Conservation (phyloP, 192 early-diverging fungal species). For the Jimgerdemannia flammicorona region DNA sequence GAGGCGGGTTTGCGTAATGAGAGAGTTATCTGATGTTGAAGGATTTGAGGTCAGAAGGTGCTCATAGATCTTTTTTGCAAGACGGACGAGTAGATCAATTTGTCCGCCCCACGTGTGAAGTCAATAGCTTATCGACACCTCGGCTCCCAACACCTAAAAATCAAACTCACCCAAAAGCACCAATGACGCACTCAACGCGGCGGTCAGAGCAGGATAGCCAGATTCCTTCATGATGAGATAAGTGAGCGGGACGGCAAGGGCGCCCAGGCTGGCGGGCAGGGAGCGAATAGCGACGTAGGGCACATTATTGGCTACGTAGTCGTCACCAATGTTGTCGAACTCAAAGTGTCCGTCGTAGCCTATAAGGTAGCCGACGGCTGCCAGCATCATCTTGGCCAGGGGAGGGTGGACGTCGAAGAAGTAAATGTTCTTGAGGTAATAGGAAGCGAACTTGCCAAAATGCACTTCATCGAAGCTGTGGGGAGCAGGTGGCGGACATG, state of each 20-base stretch:
- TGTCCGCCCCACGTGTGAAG: too few relatives aligned
- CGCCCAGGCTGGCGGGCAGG: slow-evolving; percentile 76
- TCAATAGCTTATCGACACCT: too few relatives aligned
- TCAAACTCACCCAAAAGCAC: slow-evolving; percentile 72
- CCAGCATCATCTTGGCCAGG: slow-evolving; percentile 89
- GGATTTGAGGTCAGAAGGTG: too few relatives aligned
- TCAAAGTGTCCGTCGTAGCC: slow-evolving; percentile 96
- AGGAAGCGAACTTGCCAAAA: slow-evolving; percentile 97
- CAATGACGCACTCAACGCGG: slow-evolving; percentile 71
- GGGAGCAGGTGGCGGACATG: neutral
- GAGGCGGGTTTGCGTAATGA: slow-evolving; percentile 87
- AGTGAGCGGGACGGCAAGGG: slow-evolving; percentile 68
- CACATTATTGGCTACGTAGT: slow-evolving; percentile 83
- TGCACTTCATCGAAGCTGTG: slow-evolving; percentile 96
- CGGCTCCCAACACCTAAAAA: too few relatives aligned
- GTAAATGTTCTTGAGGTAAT: slow-evolving; percentile 84
- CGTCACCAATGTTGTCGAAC: slow-evolving; percentile 93
- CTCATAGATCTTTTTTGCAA: too few relatives aligned
- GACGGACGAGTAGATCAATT: too few relatives aligned
- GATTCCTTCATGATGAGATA: slow-evolving; percentile 88
- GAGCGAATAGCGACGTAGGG: slow-evolving; percentile 84
- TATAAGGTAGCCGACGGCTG: slow-evolving; percentile 72
- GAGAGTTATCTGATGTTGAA: slow-evolving; percentile 68
- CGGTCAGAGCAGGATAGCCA: slow-evolving; percentile 72
- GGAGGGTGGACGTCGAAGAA: slow-evolving; percentile 99